These are phyloP conservation scores for Botryotinia calthae DNA, from an alignment of 2,329 filamentous ascomycete species.

Conservation along the genomic window DNA sequence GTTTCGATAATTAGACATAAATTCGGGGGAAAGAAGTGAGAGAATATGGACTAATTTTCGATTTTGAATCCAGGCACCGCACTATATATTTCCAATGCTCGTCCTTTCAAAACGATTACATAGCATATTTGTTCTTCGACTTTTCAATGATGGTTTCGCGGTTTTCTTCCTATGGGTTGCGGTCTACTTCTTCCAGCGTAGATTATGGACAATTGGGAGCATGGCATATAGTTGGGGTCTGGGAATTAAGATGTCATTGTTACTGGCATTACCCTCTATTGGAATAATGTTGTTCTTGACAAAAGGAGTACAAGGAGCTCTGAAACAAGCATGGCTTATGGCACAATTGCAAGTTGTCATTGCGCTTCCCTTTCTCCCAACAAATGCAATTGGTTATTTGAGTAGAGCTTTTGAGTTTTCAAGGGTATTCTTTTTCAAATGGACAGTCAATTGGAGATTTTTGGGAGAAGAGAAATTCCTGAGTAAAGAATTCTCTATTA, in stretches of 20 bases:
- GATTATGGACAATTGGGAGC: constrained; percentile 70
- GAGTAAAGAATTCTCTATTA: constrained; percentile 58
- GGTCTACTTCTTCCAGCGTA: constrained; percentile 74
- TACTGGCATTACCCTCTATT: constrained; percentile 79
- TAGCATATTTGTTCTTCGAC: constrained; percentile 85
- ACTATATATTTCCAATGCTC: constrained; percentile 82
- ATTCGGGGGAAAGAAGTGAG: neutral
- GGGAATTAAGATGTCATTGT: constrained; percentile 91
- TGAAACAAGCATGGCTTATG: constrained; percentile 71
- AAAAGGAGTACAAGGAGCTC: constrained; percentile 60
- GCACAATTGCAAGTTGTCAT: constrained; percentile 71
- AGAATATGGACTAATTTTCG: constrained; percentile 18
- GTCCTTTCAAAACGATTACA: constrained; percentile 89
- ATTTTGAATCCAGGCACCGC: constrained; percentile 59
- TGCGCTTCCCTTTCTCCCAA: constrained; percentile 64
- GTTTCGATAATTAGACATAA: neutral
- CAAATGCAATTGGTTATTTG: constrained; percentile 69
- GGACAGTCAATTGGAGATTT: constrained; percentile 99
- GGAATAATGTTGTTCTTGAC: constrained; percentile 73
- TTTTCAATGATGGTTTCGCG: constrained; percentile 95
- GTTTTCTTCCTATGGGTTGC: constrained; percentile 78
- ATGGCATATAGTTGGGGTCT: constrained; percentile 74
- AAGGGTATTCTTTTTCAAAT: constrained; percentile 89
- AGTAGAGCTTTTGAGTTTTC: constrained; percentile 86
- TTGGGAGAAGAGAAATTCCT: constrained; percentile 81